These are phyloP conservation scores for Nicotiana tomentosiformis DNA, from an alignment of 257 asterid genomes.

Conservation along the genomic window DNA sequence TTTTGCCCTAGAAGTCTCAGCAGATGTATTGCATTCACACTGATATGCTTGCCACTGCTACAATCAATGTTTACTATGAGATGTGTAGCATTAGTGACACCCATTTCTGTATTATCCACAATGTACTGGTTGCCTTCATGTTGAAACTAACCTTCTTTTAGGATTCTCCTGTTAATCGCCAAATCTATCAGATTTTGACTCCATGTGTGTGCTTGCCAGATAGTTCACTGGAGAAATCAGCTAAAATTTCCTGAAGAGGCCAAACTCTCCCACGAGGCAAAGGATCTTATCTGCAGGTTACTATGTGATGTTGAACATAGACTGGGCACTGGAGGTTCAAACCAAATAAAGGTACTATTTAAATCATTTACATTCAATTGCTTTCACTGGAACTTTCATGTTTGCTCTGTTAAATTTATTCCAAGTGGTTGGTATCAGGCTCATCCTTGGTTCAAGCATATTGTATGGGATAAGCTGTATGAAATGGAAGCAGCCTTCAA, in stretches of 20 bases:
- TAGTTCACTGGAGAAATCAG: slow-evolving; percentile 97
- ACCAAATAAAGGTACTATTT: slow-evolving; percentile 67
- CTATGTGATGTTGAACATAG: slow-evolving; percentile 94
- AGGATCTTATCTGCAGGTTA: slow-evolving; percentile 79
- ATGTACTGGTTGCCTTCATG: background rate
- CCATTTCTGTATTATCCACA: background rate
- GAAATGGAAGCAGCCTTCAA: slow-evolving; percentile 97
- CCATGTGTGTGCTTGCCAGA: slow-evolving; percentile 39
- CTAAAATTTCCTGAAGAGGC: slow-evolving; percentile 75
- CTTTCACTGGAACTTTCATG: background rate
- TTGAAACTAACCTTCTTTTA: background rate
- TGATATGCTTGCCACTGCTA: background rate
- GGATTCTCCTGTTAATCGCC: background rate
- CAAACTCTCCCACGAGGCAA: slow-evolving; percentile 69
- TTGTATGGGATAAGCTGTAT: slow-evolving; percentile 82
- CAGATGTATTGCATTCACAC: background rate
- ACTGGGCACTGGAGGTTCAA: slow-evolving; percentile 88
- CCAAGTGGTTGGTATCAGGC: slow-evolving; percentile 43
- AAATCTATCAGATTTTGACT: slow-evolving; percentile 13
- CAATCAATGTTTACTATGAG: background rate
- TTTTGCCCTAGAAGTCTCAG: background rate
- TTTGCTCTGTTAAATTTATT: slow-evolving; percentile 9
- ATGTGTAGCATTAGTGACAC: background rate
- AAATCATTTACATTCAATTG: background rate
- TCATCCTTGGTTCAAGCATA: slow-evolving; percentile 87